Conservation (phyloP, 1,284 basidiomycete species). For the Hymenochaete sp. region DNA sequence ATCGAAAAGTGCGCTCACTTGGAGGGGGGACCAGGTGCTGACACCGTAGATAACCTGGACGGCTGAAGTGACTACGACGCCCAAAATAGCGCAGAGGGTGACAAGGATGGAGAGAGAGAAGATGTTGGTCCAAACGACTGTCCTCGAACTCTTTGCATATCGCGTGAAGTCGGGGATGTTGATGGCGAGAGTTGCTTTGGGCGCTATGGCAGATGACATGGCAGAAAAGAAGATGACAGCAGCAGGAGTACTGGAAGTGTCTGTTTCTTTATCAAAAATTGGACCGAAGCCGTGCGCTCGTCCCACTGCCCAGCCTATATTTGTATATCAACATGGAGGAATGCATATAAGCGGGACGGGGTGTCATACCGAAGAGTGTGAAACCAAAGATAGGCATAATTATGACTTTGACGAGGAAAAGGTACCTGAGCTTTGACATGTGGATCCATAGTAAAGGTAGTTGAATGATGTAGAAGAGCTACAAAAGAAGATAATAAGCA, state of each 20-base stretch:
- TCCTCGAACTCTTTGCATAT: conserved; percentile 40
- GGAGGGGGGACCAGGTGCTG: conserved; percentile 9
- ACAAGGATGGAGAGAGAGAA: conserved; percentile 21
- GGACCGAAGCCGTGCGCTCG: conserved; percentile 56
- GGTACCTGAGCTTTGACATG: conserved; percentile 39
- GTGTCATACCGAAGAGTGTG: conserved; percentile 49
- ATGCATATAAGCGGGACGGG: conserved; percentile 42
- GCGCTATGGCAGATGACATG: conserved; percentile 23
- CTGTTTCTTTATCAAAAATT: conserved; percentile 20
- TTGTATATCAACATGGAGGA: conserved; percentile 53
- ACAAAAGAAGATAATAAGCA: not conserved
- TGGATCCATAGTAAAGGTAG: conserved; percentile 19
- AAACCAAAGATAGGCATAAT: conserved; percentile 61
- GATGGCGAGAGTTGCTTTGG: conserved; percentile 49
- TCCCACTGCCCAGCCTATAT: conserved; percentile 59
- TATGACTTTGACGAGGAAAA: conserved; percentile 62
- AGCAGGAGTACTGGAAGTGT: conserved; percentile 14
- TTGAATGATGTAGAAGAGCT: conserved; percentile 12
- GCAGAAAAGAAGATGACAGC: conserved; percentile 22
- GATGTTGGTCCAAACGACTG: conserved; percentile 23
- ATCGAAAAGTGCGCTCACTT: conserved; percentile 7
- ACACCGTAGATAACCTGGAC: conserved; percentile 14
- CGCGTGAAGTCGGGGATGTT: conserved; percentile 71
- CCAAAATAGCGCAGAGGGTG: conserved; percentile 23
- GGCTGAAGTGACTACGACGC: conserved; percentile 23